Conservation (phyloP, 148 eudicot genomes). For the Oxyria digyna region DNA sequence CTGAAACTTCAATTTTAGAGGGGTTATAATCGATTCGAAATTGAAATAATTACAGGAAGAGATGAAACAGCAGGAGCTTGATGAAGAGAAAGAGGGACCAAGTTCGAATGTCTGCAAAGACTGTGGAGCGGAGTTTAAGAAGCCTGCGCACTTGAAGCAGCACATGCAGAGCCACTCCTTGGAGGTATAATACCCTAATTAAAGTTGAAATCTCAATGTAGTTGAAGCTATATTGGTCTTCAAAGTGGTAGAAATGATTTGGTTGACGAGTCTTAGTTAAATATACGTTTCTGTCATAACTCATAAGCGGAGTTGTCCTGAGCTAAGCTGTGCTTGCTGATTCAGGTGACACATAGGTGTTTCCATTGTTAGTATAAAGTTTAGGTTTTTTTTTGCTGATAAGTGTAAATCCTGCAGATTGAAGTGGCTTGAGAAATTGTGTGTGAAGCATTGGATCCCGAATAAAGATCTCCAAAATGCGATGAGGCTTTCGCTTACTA, state of each 20-base stretch:
- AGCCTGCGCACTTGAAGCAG: slow-evolving; percentile 89
- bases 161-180: slow-evolving; percentile 79
- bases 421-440: slow-evolving; percentile 17
- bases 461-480: slow-evolving; percentile 94
- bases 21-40: not conserved
- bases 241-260: not conserved
- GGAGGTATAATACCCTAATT: slow-evolving; percentile 33
- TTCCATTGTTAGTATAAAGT: not conserved
- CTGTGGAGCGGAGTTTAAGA: slow-evolving; percentile 55
- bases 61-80: slow-evolving; percentile 19
- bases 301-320: not conserved
- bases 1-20: not conserved
- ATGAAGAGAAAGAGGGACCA: slow-evolving; percentile 14
- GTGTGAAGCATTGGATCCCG: slow-evolving; percentile 99
- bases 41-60: slow-evolving; percentile 30
- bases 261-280: not conserved
- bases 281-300: not conserved
- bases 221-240: not conserved
- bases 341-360: not conserved
- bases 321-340: not conserved
- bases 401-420: slow-evolving; percentile 25
- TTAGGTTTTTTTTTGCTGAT: not conserved
- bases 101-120: slow-evolving; percentile 51
- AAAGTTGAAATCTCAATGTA: not conserved
- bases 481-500: slow-evolving; percentile 44